Evolutionary conservation across 495 filamentous ascomycete genomes (phyloP), one percentile per base, ranked within the genome.

Genomic region (Neurospora sp.): DNA sequence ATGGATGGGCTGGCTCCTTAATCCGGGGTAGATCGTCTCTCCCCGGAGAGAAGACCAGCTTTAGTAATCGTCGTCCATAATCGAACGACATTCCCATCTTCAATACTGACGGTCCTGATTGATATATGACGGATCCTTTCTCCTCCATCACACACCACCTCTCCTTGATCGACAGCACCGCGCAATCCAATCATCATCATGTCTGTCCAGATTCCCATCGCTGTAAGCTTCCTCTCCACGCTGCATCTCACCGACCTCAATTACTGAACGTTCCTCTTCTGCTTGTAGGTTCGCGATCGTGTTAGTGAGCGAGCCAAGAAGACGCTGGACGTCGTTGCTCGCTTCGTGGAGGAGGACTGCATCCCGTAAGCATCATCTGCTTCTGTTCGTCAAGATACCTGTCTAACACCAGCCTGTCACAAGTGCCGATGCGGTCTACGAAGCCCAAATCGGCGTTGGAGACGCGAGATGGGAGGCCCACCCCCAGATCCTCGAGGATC

Each of bases 261-360:
- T 74, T 72, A 73, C 82, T 82, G 75, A 85, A 35, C n/a, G 35
- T 65, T 35, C 14, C 8, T 65, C 53, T 3, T 18, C 14, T 65
- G 53, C 53, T 37, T 65, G 31, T 71, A 88, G 86, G 86, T 87
- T 47, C 80, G 81, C 71, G 76, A 84, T 74, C 83, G 85, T 75
- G 92, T 97, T 71, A 94, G 92, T 86, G 93, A 96, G 39, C 86
- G 88, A 74, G 94, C 94, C 61, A 90, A 88, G 85, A 87, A 91
- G 84, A 92, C 80, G 38, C 68, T 83, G 70, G 82, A 85, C 70
- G 68, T 95, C 85, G 93, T 98, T 73, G 92, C 94, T 82, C 93
- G 93, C 79, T 98, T 99, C 79, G 95, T 99, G 73, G 95, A 98
- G 80, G 94, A 95, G 81, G 94, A 97, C 84, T 99, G 94, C 79